Base-by-base conservation (phyloP, 2,329 filamentous ascomycete species). In the Xenosphaeropsis pyriputrescens region DNA sequence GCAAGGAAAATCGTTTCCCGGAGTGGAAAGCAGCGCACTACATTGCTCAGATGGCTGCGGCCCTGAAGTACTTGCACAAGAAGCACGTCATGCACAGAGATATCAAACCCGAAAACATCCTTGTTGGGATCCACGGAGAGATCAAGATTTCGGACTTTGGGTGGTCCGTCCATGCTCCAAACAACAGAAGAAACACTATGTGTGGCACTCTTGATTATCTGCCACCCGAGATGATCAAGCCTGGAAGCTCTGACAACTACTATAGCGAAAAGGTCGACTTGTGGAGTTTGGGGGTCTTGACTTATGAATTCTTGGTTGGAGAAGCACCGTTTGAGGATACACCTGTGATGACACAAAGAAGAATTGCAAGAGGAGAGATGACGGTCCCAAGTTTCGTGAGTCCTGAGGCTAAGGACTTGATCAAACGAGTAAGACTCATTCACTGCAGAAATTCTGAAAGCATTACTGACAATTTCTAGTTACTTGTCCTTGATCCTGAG, bases 81-180 rank as follows among this genome's bases (percentile, higher is more conserved):
- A 96, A 96, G 65, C 86, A 95, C 58, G 84, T 96, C 49, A 96
- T 96, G 64, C 89, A 96, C 61, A 74, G 88, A 41, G 88, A 96
- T 52, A 96, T 96, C 64, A 96, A 96, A 66, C 88, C 88, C 2
- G 88, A 96, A 62, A 96, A 96, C 53, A 96, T 96, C 46, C 71
- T 96, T 16, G 80, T 96, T 19, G 89, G 89, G 12, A 86, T 96
- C 42, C 89, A 96, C 55, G 91, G 88, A 47, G 91, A 98, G 66
- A 88, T 98, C 64, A 98, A 98, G 62, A 88, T 98, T 53, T 93
- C 85, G 4, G 91, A 98, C 59, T 98, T 96, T 54, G 89, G 91
- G 36, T 98, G 91, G 91, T 93, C 84, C 56, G 91, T 96, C 4
- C 91, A 98, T 59, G 91, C 91, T 5, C 91, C 91, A 18, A 95